Conservation (phyloP, 352 stramenopile species). For the Albugo laibachii region DNA sequence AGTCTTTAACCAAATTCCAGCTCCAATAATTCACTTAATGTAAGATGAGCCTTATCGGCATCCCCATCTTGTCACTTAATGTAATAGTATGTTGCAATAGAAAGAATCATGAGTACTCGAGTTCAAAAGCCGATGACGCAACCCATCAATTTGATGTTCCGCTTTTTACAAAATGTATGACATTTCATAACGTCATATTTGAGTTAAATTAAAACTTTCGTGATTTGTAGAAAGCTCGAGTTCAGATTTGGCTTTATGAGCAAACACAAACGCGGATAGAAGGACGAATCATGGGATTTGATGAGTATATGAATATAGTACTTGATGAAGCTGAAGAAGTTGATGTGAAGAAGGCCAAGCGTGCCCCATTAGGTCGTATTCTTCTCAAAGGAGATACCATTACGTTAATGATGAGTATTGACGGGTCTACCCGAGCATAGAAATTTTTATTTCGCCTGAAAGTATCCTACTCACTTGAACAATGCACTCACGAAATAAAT, state of each 20-base stretch:
- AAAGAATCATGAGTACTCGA: constrained; percentile 70
- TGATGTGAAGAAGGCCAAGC: constrained; percentile 88
- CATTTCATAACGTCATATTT: constrained; percentile 1
- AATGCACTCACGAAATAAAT: too few relatives aligned
- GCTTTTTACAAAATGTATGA: constrained; percentile 92
- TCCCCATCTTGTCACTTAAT: too few relatives aligned
- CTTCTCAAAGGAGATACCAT: constrained; percentile 99
- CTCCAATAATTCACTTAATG: too few relatives aligned
- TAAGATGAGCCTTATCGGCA: too few relatives aligned
- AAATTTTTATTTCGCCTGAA: too few relatives aligned
- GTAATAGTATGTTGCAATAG: too few relatives aligned
- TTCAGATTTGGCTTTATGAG: constrained; percentile 99
- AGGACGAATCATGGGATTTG: constrained; percentile 96
- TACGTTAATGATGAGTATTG: constrained; percentile 92
- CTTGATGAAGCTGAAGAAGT: constrained; percentile 96
- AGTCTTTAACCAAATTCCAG: too few relatives aligned
- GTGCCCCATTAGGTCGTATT: constrained; percentile 89
- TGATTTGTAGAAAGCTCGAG: constrained; percentile 79
- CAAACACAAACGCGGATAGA: constrained; percentile 97
- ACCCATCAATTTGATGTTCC: constrained; percentile 99
- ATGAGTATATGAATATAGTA: constrained; percentile 99
- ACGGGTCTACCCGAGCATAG: constrained; percentile 10
- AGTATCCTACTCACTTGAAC: too few relatives aligned
- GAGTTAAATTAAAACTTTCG: constrained; percentile 8
- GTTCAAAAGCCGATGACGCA: constrained; percentile 99